Percentiles rank a stretch among this genome's conserved stretches.
phyloP scores from a whole-genome alignment of 139 green algal genomes.

The Picochlorum sp. region DNA sequence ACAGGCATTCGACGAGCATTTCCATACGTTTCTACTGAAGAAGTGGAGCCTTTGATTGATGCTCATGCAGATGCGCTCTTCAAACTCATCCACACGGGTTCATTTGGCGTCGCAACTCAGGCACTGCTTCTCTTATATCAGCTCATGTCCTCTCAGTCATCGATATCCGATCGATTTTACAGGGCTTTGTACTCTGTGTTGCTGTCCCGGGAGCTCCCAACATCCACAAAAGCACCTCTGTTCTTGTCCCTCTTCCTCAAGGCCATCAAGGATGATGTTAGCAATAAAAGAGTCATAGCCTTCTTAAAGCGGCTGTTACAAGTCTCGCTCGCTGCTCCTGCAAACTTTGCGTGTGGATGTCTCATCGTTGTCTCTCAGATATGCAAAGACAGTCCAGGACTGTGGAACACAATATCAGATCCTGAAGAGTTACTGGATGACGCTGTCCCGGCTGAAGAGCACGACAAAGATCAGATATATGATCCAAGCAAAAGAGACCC shows the following conservation, averaged over 20 bases:
- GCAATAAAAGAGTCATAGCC: conserved; percentile 53
- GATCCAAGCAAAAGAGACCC: conserved; percentile 81
- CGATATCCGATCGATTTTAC: conserved; percentile 82
- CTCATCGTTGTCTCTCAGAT: conserved; percentile 79
- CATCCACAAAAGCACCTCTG: conserved; percentile 57
- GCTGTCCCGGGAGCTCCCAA: conserved; percentile 34
- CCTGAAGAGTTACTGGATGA: conserved; percentile 59
- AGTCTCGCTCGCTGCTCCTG: conserved; percentile 49
- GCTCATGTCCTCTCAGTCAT: conserved; percentile 49
- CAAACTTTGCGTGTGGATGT: conserved; percentile 74
- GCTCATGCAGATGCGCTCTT: conserved; percentile 72
- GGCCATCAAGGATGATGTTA: conserved; percentile 67
- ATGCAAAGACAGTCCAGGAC: conserved; percentile 44
- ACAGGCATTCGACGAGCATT: conserved; percentile 83
- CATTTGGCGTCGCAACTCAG: conserved; percentile 75
- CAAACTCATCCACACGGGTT: conserved; percentile 72
- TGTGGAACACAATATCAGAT: conserved; percentile 76
- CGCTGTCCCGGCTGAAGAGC: conserved; percentile 54
- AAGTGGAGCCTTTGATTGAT: conserved; percentile 56
- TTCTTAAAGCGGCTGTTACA: conserved; percentile 92
- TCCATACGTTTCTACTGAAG: conserved; percentile 65
- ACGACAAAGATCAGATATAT: conserved; percentile 53
- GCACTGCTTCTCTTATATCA: conserved; percentile 86
- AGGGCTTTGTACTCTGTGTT: conserved; percentile 80
- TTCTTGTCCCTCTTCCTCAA: conserved; percentile 87